Base-by-base conservation (phyloP, 202 grass and related monocot species). In the Elaeis oleifera region DNA sequence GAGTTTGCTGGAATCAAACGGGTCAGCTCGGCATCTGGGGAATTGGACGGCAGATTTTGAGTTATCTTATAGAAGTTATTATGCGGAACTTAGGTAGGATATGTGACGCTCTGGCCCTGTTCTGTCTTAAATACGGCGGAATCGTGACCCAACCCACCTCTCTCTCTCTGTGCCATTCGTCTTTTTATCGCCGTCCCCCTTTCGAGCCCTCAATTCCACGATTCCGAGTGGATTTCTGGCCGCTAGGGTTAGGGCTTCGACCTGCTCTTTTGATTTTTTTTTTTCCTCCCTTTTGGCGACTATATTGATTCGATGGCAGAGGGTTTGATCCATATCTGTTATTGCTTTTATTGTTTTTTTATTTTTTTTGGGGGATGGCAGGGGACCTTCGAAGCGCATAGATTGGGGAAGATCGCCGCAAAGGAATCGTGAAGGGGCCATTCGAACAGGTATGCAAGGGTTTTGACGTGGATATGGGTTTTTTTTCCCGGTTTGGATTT, bases 181-280 rank as follows among this genome's bases (percentile, higher is more conserved):
- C 36, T 14, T 44, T 44, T 44, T 44, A 44, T 18, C 27, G 1
- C 3, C 16, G 15, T 17, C 22, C 26, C 17, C 21, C 49, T 27
- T 58, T 18, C 9, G 6, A 9, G 32, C 21, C 21, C 4, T 18
- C 32, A 36, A 20, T 49, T 49, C 67, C 15, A 25, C 67, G 67
- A 70, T 18, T 27, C 55, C 26, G 20, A 18, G 31, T 31, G 22
- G 54, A 19, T 50, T 59, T 50, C 31, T 3, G 31, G n/a, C 16
- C 6, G 7, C 56, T 49, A 28, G 32, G 36, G 54, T 70, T 59
- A 59, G 54, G 67, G 31, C 48, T 70, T 58, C 67, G 53, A 22
- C 19, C 8, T 3, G 18, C 58, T 25, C 26, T 26, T 18, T n/a
- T 17, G 5, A 9, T 7, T 57, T 4, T 25, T 17, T 16, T 57